Conservation (phyloP, 768 basidiomycete species). For the Macrolepiota dolichaula region DNA sequence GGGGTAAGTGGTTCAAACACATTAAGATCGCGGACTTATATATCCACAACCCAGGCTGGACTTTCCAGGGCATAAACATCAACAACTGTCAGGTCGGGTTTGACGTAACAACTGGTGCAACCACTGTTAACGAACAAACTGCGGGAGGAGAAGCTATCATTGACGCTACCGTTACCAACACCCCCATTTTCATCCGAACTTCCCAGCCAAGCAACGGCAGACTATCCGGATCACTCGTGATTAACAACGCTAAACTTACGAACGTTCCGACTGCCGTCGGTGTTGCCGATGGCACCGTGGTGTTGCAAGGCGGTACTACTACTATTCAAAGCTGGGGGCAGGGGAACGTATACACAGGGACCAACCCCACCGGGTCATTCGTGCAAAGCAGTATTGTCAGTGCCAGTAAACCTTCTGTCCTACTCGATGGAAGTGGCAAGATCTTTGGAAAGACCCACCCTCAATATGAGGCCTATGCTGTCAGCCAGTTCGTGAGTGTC, state of each 20-base stretch:
- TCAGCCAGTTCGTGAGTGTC: conserved; percentile 69
- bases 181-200: conserved; percentile 57
- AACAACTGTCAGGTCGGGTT: conserved; percentile 44
- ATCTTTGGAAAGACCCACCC: conserved; percentile 65
- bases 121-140: conserved; percentile 40
- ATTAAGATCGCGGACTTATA: not conserved
- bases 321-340: conserved; percentile 72
- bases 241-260: conserved; percentile 60
- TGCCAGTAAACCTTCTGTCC: conserved; percentile 50
- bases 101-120: conserved; percentile 51
- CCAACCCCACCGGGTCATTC: conserved; percentile 38
- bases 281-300: conserved; percentile 44
- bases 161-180: conserved; percentile 57
- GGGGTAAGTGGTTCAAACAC: conserved; percentile 30
- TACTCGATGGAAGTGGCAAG: conserved; percentile 54
- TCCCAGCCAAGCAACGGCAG: conserved; percentile 41
- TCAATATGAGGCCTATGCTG: conserved; percentile 61
- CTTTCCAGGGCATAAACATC: conserved; percentile 25
- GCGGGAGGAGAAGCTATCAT: conserved; percentile 61
- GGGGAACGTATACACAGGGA: conserved; percentile 67
- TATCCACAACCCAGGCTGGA: conserved; percentile 20
- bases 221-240: conserved; percentile 57
- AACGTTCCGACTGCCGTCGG: conserved; percentile 64
- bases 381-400: conserved; percentile 46
- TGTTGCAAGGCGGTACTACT: conserved; percentile 58